phyloP scores from a whole-genome alignment of 805 yeast genomes.

The Scheffersomyces spartinae region DNA sequence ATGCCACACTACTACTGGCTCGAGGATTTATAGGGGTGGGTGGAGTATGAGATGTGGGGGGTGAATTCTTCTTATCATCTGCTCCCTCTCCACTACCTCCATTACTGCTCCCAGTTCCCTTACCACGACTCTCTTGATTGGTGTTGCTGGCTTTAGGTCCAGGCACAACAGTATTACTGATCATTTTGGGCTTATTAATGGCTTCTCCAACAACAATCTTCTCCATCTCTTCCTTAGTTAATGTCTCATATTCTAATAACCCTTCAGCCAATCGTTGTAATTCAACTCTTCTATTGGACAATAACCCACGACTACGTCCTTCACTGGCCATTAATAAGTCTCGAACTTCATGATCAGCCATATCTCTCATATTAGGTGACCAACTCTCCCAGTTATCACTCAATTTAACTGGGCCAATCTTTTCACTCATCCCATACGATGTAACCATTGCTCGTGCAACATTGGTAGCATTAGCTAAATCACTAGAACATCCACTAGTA shows the following conservation, averaged over 20 bases:
- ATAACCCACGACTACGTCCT: constrained; percentile 60
- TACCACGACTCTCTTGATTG: no score
- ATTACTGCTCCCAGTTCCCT: no score
- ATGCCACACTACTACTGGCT: no score
- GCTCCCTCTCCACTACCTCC: no score
- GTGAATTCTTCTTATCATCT: no score
- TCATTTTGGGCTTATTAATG: constrained; percentile 53
- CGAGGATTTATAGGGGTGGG: no score
- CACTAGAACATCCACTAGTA: constrained; percentile 92
- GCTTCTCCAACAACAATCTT: constrained; percentile 72
- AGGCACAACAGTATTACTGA: constrained; percentile 73
- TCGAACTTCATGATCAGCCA: constrained; percentile 90
- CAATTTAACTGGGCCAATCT: constrained; percentile 83
- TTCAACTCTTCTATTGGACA: constrained; percentile 53
- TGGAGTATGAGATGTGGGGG: no score
- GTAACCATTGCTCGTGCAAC: constrained; percentile 97
- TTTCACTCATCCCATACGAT: constrained; percentile 90
- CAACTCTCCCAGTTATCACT: constrained; percentile 91
- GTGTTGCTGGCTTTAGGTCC: no score
- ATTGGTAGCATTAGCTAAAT: constrained; percentile 77
- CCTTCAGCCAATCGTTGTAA: constrained; percentile 87
- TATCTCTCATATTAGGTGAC: constrained; percentile 79
- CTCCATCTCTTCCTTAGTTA: constrained; percentile 84
- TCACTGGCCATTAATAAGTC: constrained; percentile 65
- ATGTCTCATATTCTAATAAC: constrained; percentile 86